Conservation (phyloP, 192 early-diverging fungal genomes). For the Coemansia sp. region DNA sequence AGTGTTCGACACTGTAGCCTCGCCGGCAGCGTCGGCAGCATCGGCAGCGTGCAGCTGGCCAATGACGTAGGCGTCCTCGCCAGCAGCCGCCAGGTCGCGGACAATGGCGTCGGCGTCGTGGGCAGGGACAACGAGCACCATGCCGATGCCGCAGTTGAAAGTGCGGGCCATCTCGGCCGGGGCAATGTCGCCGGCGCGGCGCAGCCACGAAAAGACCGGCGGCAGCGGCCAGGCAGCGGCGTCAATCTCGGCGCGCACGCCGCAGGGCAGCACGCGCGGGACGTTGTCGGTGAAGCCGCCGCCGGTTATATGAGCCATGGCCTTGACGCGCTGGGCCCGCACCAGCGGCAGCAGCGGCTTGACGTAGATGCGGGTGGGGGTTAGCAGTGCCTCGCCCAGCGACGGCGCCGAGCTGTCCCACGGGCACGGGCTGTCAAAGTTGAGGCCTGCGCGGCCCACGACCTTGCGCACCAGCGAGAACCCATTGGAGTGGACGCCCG, state of each 20-base stretch:
- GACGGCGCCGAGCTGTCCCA: constrained; percentile 50
- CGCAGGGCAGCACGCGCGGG: constrained; percentile 85
- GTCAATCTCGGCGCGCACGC: constrained; percentile 79
- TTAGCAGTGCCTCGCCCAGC: constrained; percentile 81
- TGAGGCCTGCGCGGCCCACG: constrained; percentile 66
- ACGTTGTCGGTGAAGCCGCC: constrained; percentile 98
- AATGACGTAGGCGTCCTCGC: constrained; percentile 67
- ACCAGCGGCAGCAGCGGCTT: constrained; percentile 82
- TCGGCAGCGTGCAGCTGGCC: constrained; percentile 50
- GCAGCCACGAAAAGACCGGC: constrained; percentile 94
- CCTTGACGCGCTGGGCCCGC: constrained; percentile 71
- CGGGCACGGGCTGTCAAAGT: constrained; percentile 75
- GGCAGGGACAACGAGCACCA: constrained; percentile 80
- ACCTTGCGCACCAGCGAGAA: constrained; percentile 95
- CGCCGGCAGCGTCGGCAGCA: not conserved
- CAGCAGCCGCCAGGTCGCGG: constrained; percentile 51
- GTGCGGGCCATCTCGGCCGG: constrained; percentile 88
- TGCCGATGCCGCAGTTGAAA: constrained; percentile 99
- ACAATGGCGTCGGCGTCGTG: constrained; percentile 59
- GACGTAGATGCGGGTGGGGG: constrained; percentile 95
- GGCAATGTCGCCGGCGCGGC: constrained; percentile 60
- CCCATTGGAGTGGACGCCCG: constrained; percentile 98
- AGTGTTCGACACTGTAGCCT: constrained; percentile 24
- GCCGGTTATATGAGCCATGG: constrained; percentile 97
- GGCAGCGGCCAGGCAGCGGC: constrained; percentile 75